phyloP scores from a whole-genome alignment of 352 stramenopile species.

The Phytophthora uliginosa region DNA sequence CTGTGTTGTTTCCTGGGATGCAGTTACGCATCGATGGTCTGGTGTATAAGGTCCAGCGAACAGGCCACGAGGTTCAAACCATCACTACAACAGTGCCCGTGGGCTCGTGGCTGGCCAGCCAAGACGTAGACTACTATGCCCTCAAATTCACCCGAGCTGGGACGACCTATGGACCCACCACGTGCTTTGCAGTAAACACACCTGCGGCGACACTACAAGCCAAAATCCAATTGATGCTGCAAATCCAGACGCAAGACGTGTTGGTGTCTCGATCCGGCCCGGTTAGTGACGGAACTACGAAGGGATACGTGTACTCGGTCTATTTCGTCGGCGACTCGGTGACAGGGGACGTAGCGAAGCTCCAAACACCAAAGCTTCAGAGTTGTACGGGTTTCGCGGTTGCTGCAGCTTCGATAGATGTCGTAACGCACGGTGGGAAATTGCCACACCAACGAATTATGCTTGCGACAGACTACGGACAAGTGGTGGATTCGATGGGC shows the following conservation, averaged over 20 bases:
- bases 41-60: slow-evolving; percentile 90
- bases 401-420: slow-evolving; percentile 46
- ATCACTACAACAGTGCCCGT: slow-evolving; percentile 54
- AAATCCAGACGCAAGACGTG: slow-evolving; percentile 37
- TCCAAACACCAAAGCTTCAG: slow-evolving; percentile 27
- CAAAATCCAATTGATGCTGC: slow-evolving; percentile 29
- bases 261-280: slow-evolving; percentile 62
- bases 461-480: slow-evolving; percentile 86
- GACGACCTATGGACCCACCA: slow-evolving; percentile 23
- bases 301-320: slow-evolving; percentile 91
- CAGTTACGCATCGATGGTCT: slow-evolving; percentile 90
- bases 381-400: slow-evolving; percentile 43
- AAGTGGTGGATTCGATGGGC: slow-evolving; percentile 62
- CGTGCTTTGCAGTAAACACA: slow-evolving; percentile 51
- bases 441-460: slow-evolving; percentile 85
- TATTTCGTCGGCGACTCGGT: slow-evolving; percentile 93
- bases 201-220: not conserved
- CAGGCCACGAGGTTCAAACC: slow-evolving; percentile 93
- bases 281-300: slow-evolving; percentile 35
- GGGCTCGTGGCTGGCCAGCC: slow-evolving; percentile 28
- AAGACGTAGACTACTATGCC: slow-evolving; percentile 37
- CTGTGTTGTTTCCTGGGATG: slow-evolving; percentile 84
- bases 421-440: slow-evolving; percentile 78
- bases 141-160: slow-evolving; percentile 55
- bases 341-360: slow-evolving; percentile 80